Base-by-base conservation (phyloP, 2,329 filamentous ascomycete species). In the Hymenotorrendiella dingleyae region DNA sequence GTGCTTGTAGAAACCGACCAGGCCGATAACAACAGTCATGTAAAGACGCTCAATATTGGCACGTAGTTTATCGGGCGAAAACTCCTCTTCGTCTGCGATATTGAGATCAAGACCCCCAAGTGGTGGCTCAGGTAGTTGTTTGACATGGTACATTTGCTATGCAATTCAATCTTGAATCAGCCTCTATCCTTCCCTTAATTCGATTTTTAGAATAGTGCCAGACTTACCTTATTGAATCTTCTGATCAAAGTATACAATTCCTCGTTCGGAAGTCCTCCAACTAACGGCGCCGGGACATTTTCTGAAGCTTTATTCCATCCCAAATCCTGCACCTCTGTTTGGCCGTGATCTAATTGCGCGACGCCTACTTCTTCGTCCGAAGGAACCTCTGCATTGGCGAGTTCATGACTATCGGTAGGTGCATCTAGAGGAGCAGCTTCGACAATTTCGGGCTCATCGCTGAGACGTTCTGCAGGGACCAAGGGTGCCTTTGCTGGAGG, bases 191-290 rank as follows among this genome's bases (percentile, higher is more conserved):
- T 12, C 6, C 6, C 5, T 10, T 11, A 19, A 10, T 10, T 16
- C 6, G 20, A 11, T 3, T 2, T 23, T 24, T 24, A 12, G 9
- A 9, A 12, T 12, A 21, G 9, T 21, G 3, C 16, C 4, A 10
- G 14, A 11, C 43, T 20, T 23, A 52, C 53, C 43, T 54, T 53
- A 26, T 56, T 56, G 28, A 54, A 56, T 10, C 52, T 35, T 45
- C 52, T 45, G 11, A 56, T 40, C 17, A 56, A 40, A n/a, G 48
- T 68, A 78, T 80, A 84, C 5, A 84, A 59, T 42, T 83, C 77
- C 37, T 84, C 78, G 53, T 84, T 84, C 7, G 68, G 64, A 34
- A 83, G 54, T 7, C 78, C 77, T 14, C 75, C 74, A 3, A 82
- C 75, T 3, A 84, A 65, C 2, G 73, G 75, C 28, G 62, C 67